Evolutionary conservation across 805 yeast species (phyloP), one percentile per base, ranked within the genome.

Genomic region (Kodamaea nitidulidarum): DNA sequence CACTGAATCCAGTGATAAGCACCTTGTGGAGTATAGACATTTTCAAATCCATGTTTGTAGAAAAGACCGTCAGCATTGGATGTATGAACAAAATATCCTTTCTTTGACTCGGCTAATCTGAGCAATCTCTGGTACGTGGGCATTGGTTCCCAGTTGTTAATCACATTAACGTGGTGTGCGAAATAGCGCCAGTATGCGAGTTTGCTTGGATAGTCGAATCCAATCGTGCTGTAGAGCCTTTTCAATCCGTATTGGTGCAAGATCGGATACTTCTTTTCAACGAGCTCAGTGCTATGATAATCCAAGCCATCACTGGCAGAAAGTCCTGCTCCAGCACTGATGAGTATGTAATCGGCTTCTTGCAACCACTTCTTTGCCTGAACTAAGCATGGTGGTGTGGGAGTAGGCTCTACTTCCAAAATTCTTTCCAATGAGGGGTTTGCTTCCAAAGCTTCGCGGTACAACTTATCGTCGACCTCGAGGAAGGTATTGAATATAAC

Each of bases 271-370:
- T 34, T 15, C n/a, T 24, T 16, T 9, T 34, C 22, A 6, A 34
- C 26, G 10, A 34, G n/a, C 15, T 34, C 37, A 4, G n/a, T 22
- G 16, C 29, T 21, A 4, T 10, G 21, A 25, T 34, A 34, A 17
- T 34, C 37, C 14, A 34, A 25, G 3, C 37, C 37, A 5, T 21
- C 37, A 25, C 37, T 34, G 8, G 37, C 29, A 21, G 37, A 34
- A 22, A 34, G 30, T 15, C 37, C 37, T 3, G 37, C 37, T 6
- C 37, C 37, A 14, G 37, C 37, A 34, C 37, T 34, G 15, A 34
- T 25, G 26, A 34, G 24, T 4, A 34, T 8, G 30, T 34, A 24
- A 34, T 34, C 37, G 8, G 37, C 30, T 4, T 24, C n/a, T 4
- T 34, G 8, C 10, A 34, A 12, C 30, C 29, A 34, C 12, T 12